phyloP scores from a whole-genome alignment of 2,329 filamentous ascomycete genomes.

The Exophiala calicioides region DNA sequence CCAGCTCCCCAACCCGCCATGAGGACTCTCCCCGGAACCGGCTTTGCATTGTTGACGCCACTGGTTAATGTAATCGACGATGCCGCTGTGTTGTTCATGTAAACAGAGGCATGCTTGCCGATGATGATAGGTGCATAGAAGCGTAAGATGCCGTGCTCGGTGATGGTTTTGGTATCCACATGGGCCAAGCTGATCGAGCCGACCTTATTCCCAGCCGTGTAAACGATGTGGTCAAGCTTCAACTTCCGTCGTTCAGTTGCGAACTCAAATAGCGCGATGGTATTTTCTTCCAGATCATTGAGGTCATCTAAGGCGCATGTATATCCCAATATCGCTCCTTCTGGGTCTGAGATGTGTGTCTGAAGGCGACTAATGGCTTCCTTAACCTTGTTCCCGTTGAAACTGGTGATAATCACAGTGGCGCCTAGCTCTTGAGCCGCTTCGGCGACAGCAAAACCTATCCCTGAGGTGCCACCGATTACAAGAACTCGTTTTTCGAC shows the following conservation, averaged over 20 bases:
- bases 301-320: slow-evolving; percentile 47
- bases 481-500: slow-evolving; percentile 48
- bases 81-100: slow-evolving; percentile 33
- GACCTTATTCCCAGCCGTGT: slow-evolving; percentile 50
- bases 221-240: slow-evolving; percentile 53
- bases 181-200: slow-evolving; percentile 34
- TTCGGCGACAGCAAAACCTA: slow-evolving; percentile 56
- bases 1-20: slow-evolving; percentile 32
- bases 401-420: slow-evolving; percentile 59
- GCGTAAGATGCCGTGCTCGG: slow-evolving; percentile 36
- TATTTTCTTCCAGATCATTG: slow-evolving; percentile 39
- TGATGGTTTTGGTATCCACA: slow-evolving; percentile 34
- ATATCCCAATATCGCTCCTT: slow-evolving; percentile 38
- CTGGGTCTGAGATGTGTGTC: background rate
- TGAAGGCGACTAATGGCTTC: slow-evolving; percentile 42
- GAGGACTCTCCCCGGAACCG: slow-evolving; percentile 50
- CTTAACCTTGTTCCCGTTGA: slow-evolving; percentile 38
- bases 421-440: slow-evolving; percentile 52
- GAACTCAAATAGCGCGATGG: slow-evolving; percentile 45
- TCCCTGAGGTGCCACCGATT: slow-evolving; percentile 54
- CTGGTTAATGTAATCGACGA: slow-evolving; percentile 46
- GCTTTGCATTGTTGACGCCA: slow-evolving; percentile 51
- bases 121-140: slow-evolving; percentile 39
- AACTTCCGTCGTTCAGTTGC: slow-evolving; percentile 30
- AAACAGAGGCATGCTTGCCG: slow-evolving; percentile 42